Base-by-base conservation (phyloP, 495 filamentous ascomycete genomes). In the Talaromyces ruber region DNA sequence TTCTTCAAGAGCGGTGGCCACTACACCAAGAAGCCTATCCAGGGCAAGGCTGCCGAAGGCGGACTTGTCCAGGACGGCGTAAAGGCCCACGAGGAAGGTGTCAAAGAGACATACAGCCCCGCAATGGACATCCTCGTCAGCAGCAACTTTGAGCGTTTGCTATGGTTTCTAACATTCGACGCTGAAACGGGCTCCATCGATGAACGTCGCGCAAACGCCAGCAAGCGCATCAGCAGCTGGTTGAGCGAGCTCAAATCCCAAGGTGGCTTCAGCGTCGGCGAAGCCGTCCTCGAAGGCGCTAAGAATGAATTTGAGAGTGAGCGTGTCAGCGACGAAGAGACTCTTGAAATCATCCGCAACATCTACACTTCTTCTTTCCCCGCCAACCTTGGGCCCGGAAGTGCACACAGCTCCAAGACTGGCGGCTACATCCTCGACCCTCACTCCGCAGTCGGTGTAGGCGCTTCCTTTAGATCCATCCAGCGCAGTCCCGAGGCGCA, bases 41-140 rank as follows among this genome's bases (percentile, higher is more conserved):
- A 81, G 43, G 82, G 82, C 52, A 29, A 52, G 6, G 78, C 76
- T 24, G 82, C 82, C 0, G 75, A 84, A 63, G 51, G 51, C 4
- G 51, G 51, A 9, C 51, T 54, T 16, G 21, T 14, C n/a, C 51
- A 54, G 28, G 51, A 54, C 51, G 51, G 51, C 51, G 51, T 54
- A 7, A 54, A 54, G 21, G 51, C 51, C 12, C 51, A 54, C 22
- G 51, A 54, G 24, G 81, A 82, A 39, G 89, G 88, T 53, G 88
- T 91, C 59, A 91, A 90, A 73, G 93, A 94, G 72, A 97, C 94
- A 0, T 78, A 91, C 39, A 88, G 84, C 58, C 93, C 94, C 0
- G 94, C 94, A 21, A 98, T 98, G 94, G 94, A 98, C 71, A 97
- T 97, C 59, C 81, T 98, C 12, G 92, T 97, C 37, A 89, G 85